Conservation (phyloP, 2,329 filamentous ascomycete species). For the Acrodontium crateriforme region DNA sequence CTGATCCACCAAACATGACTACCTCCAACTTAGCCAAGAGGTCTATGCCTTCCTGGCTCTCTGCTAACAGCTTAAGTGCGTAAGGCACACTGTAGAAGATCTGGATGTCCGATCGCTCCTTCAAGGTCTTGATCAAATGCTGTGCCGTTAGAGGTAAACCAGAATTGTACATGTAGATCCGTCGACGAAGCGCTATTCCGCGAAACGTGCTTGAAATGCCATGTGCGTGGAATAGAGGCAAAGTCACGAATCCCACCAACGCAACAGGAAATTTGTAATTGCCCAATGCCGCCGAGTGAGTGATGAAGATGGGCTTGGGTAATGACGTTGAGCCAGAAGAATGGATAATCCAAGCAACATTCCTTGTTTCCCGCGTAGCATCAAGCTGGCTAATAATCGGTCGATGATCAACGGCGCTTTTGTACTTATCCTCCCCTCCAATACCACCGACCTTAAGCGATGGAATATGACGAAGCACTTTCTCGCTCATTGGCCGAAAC, state of each 20-base stretch:
- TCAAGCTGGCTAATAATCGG: constrained; percentile 6
- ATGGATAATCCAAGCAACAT: constrained; percentile 34
- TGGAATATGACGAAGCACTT: constrained; percentile 17
- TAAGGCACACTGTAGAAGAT: constrained; percentile 49
- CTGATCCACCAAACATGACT: constrained; percentile 51
- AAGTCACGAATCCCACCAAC: constrained; percentile 39
- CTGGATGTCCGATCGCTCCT: constrained; percentile 26
- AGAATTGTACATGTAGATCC: constrained; percentile 43
- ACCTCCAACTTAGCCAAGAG: constrained; percentile 41
- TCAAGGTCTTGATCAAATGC: constrained; percentile 17
- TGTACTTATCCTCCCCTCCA: constrained; percentile 17
- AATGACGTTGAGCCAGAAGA: constrained; percentile 46
- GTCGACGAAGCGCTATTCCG: constrained; percentile 39
- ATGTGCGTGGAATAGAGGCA: constrained; percentile 47
- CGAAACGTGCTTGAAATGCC: constrained; percentile 26
- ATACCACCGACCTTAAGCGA: constrained; percentile 14
- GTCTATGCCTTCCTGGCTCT: constrained; percentile 37
- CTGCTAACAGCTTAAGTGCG: constrained; percentile 47
- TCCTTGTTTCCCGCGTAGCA: constrained; percentile 15
- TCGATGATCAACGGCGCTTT: constrained; percentile 17
- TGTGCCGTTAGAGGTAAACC: constrained; percentile 38
- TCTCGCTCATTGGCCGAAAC: too few species aligned
- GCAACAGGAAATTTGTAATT: constrained; percentile 36
- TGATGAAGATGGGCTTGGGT: constrained; percentile 49
- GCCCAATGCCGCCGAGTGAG: constrained; percentile 38